Evolutionary conservation across 352 stramenopile species (phyloP), one percentile per base, ranked within the genome.

Genomic region (Pythium chondricola): DNA sequence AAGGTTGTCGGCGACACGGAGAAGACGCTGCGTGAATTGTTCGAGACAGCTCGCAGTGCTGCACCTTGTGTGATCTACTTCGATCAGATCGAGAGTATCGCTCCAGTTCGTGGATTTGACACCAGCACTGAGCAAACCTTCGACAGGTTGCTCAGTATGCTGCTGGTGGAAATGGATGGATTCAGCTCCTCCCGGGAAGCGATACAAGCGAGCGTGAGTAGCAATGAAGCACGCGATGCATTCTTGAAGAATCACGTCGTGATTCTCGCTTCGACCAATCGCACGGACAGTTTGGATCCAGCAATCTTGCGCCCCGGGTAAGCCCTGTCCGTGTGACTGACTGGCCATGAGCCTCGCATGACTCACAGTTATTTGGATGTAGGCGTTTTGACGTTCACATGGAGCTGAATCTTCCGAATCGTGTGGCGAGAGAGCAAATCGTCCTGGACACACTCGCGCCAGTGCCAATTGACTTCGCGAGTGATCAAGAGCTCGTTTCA

Each of bases 101-200:
- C 85, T 1, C 81, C 85, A 1, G 52, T 88, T 6, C 74, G 88
- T 49, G 88, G 88, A 13, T 95, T 96, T 46, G 86, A 97, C 39
- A 93, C 85, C 4, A 96, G 79, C 43, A 94, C 85, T 0, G 88
- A 97, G 58, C 87, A 97, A 61, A 97, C 88, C 2, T 96, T 96
- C 47, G 88, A 97, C 53, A 84, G 88, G 2, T 77, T 97, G 52
- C 53, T 97, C 51, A 95, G 83, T 43, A 93, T 89, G 69, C 65
- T 97, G 30, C 69, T 97, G 20, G 71, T 95, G 8, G 88, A 97
- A 42, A 95, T 97, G 84, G 88, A 97, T 61, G 87, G 87, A 6
- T 90, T 96, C 43, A 69, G 41, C 21, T 80, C 75, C 8, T 76
- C 65, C 43, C 60, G 55, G 1, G 56, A 55, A 1, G 71, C 60